These are phyloP conservation scores for Kentomonas sorsogonicus DNA, from an alignment of 208 protist species.

Conservation along the genomic window DNA sequence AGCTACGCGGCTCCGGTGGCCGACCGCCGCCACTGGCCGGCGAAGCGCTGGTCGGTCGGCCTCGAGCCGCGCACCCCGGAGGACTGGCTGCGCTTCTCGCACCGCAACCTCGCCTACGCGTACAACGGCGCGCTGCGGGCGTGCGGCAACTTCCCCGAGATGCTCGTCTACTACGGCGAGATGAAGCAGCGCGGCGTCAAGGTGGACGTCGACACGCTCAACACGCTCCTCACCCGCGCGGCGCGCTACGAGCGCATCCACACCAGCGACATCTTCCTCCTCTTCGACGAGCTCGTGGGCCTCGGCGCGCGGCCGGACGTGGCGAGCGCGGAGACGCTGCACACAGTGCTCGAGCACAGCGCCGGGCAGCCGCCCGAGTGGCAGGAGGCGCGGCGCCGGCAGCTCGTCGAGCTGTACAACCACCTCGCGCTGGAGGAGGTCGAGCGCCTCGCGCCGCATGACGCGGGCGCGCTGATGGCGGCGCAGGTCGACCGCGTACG, in stretches of 20 bases:
- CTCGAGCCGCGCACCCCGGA: constrained; percentile 78
- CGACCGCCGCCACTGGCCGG: constrained; percentile 77
- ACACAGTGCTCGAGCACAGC: constrained; percentile 84
- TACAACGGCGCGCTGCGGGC: constrained; percentile 88
- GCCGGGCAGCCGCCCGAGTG: constrained; percentile 62
- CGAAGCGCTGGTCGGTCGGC: constrained; percentile 77
- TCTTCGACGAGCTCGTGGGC: constrained; percentile 74
- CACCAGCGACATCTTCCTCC: constrained; percentile 75
- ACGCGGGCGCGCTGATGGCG: constrained; percentile 50
- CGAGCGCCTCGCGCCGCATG: constrained; percentile 46
- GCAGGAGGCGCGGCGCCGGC: constrained; percentile 72
- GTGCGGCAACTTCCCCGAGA: constrained; percentile 76
- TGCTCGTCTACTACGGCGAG: constrained; percentile 85
- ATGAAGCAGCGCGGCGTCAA: constrained; percentile 88
- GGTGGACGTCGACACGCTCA: constrained; percentile 87
- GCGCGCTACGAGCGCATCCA: constrained; percentile 79
- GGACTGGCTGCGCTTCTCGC: constrained; percentile 75
- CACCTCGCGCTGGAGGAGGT: constrained; percentile 66
- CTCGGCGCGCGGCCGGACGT: constrained; percentile 77
- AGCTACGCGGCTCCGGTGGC: constrained; percentile 71
- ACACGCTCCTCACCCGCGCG: constrained; percentile 75
- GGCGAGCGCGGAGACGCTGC: constrained; percentile 69
- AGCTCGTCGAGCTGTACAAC: constrained; percentile 83
- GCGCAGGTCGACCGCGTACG: constrained; percentile 63
- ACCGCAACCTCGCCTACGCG: constrained; percentile 82